Evolutionary conservation across 1,284 basidiomycete genomes (phyloP).

Genomic region (Marasmius fiardii): DNA sequence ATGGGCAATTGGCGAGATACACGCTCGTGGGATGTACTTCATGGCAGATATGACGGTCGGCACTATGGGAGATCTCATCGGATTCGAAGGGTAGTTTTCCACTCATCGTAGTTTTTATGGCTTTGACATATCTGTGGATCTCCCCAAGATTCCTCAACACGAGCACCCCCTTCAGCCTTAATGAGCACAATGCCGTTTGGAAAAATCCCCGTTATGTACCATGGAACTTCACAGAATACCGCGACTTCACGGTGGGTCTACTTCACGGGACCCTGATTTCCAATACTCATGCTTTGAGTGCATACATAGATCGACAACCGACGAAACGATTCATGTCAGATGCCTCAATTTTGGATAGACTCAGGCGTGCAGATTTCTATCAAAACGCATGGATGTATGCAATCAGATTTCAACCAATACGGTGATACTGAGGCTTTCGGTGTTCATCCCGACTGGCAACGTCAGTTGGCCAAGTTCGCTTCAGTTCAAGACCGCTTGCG

Average conservation of each 20-base stretch:
- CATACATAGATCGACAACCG: constrained; percentile 51
- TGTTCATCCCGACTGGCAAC: constrained; percentile 92
- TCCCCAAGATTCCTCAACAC: constrained; percentile 78
- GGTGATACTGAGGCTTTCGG: constrained; percentile 96
- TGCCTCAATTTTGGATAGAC: constrained; percentile 80
- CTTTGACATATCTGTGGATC: no score
- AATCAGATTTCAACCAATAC: constrained; percentile 88
- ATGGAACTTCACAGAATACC: constrained; percentile 83
- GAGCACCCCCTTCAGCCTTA: constrained; percentile 74
- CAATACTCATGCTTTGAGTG: not conserved
- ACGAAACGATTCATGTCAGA: constrained; percentile 69
- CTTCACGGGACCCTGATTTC: constrained; percentile 2
- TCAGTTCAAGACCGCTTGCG: constrained; percentile 68
- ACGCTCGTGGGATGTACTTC: constrained; percentile 81
- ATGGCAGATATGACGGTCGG: constrained; percentile 93
- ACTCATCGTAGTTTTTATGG: no score
- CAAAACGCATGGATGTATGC: constrained; percentile 64
- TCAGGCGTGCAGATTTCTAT: constrained; percentile 63
- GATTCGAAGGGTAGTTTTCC: constrained; percentile 67
- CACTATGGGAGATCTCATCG: constrained; percentile 86
- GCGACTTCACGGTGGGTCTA: constrained; percentile 75
- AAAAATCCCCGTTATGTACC: constrained; percentile 75
- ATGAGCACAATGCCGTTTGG: constrained; percentile 76
- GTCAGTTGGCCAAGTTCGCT: constrained; percentile 91
- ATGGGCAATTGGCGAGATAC: constrained; percentile 69